These are phyloP conservation scores for Zymoseptoria ardabiliae DNA, from an alignment of 2,329 filamentous ascomycete genomes.

Conservation along the genomic window DNA sequence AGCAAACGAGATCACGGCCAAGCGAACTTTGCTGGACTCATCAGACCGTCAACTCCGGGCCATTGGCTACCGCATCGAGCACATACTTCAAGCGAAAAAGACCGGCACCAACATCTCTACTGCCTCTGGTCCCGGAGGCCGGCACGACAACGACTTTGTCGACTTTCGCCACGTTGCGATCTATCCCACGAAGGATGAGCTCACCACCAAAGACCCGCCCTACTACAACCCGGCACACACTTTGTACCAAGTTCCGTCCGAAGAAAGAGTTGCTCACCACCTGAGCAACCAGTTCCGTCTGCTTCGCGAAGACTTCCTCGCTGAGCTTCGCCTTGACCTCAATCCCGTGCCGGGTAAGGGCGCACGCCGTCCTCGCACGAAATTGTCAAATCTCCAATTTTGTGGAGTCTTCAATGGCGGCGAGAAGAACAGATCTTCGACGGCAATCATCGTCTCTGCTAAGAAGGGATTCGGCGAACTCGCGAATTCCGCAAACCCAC, in stretches of 20 bases:
- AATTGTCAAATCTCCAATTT: conserved; percentile 36
- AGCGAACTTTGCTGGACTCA: conserved; percentile 22
- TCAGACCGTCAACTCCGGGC: conserved; percentile 26
- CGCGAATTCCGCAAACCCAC: conserved; percentile 27
- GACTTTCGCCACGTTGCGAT: conserved; percentile 57
- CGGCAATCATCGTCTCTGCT: conserved; percentile 2
- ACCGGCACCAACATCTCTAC: conserved; percentile 8
- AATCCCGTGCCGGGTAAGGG: conserved; percentile 45
- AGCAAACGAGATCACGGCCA: conserved; percentile 8
- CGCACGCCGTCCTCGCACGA: conserved; percentile 30
- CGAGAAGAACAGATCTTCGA: conserved; percentile 1
- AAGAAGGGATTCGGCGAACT: conserved; percentile 1
- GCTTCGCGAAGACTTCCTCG: conserved; percentile 63
- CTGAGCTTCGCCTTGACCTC: conserved; percentile 56
- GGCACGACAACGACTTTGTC: conserved; percentile 65
- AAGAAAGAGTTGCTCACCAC: conserved; percentile 43
- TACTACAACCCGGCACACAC: conserved; percentile 51
- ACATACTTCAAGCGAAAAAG: conserved; percentile 26
- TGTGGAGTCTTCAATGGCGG: conserved; percentile 7
- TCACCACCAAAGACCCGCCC: conserved; percentile 45
- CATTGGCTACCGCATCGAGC: conserved; percentile 37
- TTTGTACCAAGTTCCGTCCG: conserved; percentile 35
- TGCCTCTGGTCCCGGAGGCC: conserved; percentile 47
- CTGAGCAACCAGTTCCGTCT: conserved; percentile 67
- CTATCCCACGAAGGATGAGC: conserved; percentile 59